Conservation (phyloP, 2,329 filamentous ascomycete species). For the Paraphoma sp. region DNA sequence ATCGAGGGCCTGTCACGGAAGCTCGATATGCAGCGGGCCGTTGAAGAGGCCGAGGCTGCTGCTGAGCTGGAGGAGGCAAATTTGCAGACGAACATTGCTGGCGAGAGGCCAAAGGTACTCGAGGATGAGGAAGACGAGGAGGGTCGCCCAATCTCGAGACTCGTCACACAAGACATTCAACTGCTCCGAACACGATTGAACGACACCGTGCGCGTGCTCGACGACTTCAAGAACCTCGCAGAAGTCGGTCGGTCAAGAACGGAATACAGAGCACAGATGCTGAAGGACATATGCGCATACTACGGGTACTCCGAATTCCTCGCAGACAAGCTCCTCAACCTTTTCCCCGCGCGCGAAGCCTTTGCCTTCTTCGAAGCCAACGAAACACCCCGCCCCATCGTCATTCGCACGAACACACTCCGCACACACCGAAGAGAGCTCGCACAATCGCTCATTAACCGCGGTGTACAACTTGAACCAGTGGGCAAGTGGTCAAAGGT, state of each 20-base stretch:
- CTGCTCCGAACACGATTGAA: conserved; percentile 87
- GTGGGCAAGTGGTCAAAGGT: conserved; percentile 99
- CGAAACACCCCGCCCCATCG: conserved; percentile 90
- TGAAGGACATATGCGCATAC: conserved; percentile 94
- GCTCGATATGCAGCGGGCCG: conserved; percentile 77
- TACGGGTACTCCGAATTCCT: conserved; percentile 95
- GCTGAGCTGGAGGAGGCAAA: conserved; percentile 85
- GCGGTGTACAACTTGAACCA: conserved; percentile 93
- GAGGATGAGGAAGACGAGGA: conserved; percentile 66
- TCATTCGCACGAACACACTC: conserved; percentile 96
- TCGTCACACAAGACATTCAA: conserved; percentile 84
- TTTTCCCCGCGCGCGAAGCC: conserved; percentile 91
- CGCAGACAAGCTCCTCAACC: conserved; percentile 92
- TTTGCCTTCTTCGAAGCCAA: conserved; percentile 99
- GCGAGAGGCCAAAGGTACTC: conserved; percentile 68
- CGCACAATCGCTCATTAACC: conserved; percentile 92
- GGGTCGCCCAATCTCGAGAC: conserved; percentile 61
- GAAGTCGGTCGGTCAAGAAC: conserved; percentile 82
- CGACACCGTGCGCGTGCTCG: conserved; percentile 89
- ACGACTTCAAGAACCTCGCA: conserved; percentile 82
- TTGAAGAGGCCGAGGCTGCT: conserved; percentile 82
- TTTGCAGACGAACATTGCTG: conserved; percentile 91
- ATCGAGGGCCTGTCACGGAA: conserved; percentile 90
- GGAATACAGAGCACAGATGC: conserved; percentile 85
- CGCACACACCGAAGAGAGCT: conserved; percentile 79